Conservation (phyloP, 176 grass and related monocot species). For the Pontederia crassipes region DNA sequence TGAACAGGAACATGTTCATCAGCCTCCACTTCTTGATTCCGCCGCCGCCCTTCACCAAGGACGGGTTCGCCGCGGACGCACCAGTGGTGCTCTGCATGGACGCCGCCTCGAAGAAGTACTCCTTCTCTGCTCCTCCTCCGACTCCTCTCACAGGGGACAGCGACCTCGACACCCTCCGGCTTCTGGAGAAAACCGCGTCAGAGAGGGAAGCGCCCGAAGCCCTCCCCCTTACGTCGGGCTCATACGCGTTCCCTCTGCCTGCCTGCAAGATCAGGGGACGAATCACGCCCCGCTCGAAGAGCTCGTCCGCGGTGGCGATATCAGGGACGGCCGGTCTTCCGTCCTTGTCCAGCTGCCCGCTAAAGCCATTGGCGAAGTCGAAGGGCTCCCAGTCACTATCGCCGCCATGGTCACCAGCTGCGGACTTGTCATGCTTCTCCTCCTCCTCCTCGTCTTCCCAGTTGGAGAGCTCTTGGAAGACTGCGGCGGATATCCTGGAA, state of each 20-base stretch:
- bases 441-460: background rate
- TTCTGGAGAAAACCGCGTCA: background rate
- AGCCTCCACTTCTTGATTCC: conserved; percentile 81
- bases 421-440: conserved; percentile 14
- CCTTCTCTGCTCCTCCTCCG: conserved; percentile 19
- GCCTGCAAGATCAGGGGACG: conserved; percentile 40
- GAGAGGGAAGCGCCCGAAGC: conserved; percentile 10
- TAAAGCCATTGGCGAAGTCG: conserved; percentile 58
- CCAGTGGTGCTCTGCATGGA: background rate
- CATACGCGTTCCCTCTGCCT: background rate
- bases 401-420: background rate
- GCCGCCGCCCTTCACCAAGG: conserved; percentile 31
- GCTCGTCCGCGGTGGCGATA: conserved; percentile 71
- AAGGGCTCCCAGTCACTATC: conserved; percentile 20
- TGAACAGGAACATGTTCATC: conserved; percentile 83
- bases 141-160: conserved; percentile 48
- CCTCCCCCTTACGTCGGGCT: background rate
- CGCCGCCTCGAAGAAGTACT: background rate
- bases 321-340: conserved; percentile 1
- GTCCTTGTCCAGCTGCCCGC: conserved; percentile 28
- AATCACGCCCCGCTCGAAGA: conserved; percentile 88
- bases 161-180: conserved; percentile 38
- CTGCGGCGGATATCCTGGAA: conserved; percentile 19
- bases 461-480: background rate
- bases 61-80: background rate